A percentile compares a stretch with the other conserved stretches of the same genome.
Evolutionary conservation across 768 basidiomycete genomes (phyloP).

Genomic region (Tremella fuciformis): DNA sequence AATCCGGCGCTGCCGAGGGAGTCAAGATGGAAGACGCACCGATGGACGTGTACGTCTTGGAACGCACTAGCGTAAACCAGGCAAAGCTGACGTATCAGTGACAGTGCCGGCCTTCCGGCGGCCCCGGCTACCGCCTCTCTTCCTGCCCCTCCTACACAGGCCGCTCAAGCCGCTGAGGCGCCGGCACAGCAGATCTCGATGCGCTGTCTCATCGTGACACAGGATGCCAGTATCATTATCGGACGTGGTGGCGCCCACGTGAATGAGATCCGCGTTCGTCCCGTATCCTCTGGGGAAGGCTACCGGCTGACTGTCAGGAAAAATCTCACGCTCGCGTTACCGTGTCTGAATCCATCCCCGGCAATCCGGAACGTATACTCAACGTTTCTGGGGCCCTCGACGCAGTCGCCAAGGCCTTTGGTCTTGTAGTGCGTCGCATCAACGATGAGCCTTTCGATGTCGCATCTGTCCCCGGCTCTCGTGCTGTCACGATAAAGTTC

Average conservation of each 20-base stretch:
- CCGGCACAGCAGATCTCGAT: constrained; percentile 78
- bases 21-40: constrained; percentile 38
- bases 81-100: constrained; percentile 7
- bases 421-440: constrained; percentile 95
- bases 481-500: constrained; percentile 98
- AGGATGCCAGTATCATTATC: constrained; percentile 98
- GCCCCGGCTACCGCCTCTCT: constrained; percentile 19
- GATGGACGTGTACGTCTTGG: constrained; percentile 33
- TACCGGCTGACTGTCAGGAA: constrained; percentile 35
- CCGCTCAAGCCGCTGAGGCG: constrained; percentile 37
- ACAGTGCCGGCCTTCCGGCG: constrained; percentile 28
- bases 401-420: constrained; percentile 99
- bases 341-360: constrained; percentile 97
- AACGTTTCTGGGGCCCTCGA: constrained; percentile 95
- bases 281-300: background rate
- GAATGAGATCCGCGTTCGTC: constrained; percentile 86
- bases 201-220: constrained; percentile 97
- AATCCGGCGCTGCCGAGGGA: constrained; percentile 8
- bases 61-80: background rate
- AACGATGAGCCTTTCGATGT: constrained; percentile 99
- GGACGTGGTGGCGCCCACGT: constrained; percentile 93
- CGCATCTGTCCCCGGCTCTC: constrained; percentile 93
- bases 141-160: constrained; percentile 32
- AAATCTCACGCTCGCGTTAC: constrained; percentile 94
- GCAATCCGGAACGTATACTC: constrained; percentile 97